Conservation (phyloP, 2,329 filamentous ascomycete species). For the Moelleriella libera region DNA sequence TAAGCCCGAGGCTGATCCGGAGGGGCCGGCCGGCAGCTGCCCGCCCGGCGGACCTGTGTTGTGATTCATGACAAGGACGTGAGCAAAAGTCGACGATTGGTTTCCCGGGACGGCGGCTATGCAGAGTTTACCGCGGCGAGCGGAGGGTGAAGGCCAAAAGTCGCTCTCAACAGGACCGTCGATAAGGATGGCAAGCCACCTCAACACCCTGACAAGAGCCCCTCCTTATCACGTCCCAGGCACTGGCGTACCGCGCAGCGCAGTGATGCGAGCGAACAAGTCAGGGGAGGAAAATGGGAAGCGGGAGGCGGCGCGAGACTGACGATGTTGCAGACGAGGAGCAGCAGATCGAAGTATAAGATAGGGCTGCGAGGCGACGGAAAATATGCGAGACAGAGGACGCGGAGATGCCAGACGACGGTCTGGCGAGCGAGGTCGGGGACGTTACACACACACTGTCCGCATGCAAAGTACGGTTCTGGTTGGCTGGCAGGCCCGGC, state of each 20-base stretch:
- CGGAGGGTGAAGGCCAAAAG: too few relatives aligned
- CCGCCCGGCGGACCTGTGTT: conserved; percentile 10
- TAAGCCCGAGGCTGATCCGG: conserved; percentile 15
- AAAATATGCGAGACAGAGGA: neutral
- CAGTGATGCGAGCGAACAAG: too few relatives aligned
- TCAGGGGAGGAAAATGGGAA: too few relatives aligned
- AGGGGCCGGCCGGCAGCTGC: conserved; percentile 10
- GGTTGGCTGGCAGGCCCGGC: neutral
- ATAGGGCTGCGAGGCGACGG: neutral
- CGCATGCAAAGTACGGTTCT: neutral
- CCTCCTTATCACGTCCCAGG: neutral
- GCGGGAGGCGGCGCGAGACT: neutral
- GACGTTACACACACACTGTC: neutral
- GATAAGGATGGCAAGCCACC: neutral
- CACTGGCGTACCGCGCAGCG: too few relatives aligned
- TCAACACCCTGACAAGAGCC: neutral
- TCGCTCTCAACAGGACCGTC: neutral
- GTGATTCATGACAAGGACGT: conserved; percentile 12
- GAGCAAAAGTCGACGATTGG: too few relatives aligned
- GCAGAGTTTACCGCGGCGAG: neutral
- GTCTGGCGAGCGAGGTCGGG: neutral
- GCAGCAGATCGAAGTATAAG: too few relatives aligned
- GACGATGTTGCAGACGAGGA: neutral
- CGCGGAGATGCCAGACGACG: neutral
- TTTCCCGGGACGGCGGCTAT: too few relatives aligned